Conservation (phyloP, 2,329 filamentous ascomycete species). For the Aspergillus costaricaensis region DNA sequence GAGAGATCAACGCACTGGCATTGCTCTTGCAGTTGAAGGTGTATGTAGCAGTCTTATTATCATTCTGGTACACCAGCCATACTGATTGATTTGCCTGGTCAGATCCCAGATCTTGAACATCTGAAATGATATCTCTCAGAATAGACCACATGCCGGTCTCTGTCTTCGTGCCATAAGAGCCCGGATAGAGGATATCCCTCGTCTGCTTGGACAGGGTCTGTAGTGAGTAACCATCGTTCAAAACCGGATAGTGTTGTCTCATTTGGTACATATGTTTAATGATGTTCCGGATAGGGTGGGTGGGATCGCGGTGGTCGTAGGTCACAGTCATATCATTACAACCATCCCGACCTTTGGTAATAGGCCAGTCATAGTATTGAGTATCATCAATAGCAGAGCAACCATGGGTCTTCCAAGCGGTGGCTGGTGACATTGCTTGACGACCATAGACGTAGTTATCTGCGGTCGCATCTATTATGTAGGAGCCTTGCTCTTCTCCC, state of each 20-base stretch:
- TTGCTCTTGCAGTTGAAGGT: slow-evolving; percentile 58
- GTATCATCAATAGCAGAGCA: slow-evolving; percentile 61
- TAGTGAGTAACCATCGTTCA: slow-evolving; percentile 62
- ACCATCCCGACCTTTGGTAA: slow-evolving; percentile 55
- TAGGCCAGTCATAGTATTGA: slow-evolving; percentile 61
- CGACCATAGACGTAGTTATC: slow-evolving; percentile 67
- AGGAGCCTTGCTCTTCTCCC: slow-evolving; percentile 68
- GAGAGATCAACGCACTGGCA: slow-evolving; percentile 56
- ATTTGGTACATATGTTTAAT: slow-evolving; percentile 65
- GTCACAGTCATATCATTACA: slow-evolving; percentile 60
- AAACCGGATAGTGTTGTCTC: slow-evolving; percentile 56
- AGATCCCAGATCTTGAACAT: slow-evolving; percentile 54
- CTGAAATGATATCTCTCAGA: slow-evolving; percentile 52
- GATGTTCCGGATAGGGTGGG: slow-evolving; percentile 62
- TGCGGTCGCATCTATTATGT: slow-evolving; percentile 65
- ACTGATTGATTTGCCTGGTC: slow-evolving; percentile 48
- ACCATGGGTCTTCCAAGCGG: slow-evolving; percentile 66
- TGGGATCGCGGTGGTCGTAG: slow-evolving; percentile 64
- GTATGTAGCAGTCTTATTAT: slow-evolving; percentile 54
- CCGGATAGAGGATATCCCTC: slow-evolving; percentile 52
- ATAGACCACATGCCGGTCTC: slow-evolving; percentile 65
- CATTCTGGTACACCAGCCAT: slow-evolving; percentile 50
- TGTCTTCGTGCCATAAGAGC: slow-evolving; percentile 55
- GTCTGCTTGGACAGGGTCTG: slow-evolving; percentile 61
- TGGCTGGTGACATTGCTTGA: slow-evolving; percentile 62